These are phyloP conservation scores for Termitomyces bulborhizus DNA, from an alignment of 768 basidiomycete species.

Conservation along the genomic window DNA sequence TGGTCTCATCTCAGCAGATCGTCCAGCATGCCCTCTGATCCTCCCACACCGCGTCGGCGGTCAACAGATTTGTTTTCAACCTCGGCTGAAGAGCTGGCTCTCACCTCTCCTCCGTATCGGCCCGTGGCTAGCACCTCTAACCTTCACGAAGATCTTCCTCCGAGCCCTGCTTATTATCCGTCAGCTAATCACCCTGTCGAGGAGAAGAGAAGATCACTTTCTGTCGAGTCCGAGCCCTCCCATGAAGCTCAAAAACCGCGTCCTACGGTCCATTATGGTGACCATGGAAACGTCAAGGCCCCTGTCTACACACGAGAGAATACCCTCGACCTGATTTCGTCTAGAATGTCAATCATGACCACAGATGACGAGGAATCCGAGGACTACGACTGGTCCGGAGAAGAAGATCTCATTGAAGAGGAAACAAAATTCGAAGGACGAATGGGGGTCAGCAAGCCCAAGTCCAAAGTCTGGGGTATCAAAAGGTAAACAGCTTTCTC, in stretches of 20 bases:
- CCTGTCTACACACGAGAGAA: constrained; percentile 23
- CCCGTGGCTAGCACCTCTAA: constrained; percentile 28
- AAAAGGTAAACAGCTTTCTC: constrained; percentile 36
- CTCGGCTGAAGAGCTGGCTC: constrained; percentile 10
- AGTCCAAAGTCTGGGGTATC: constrained; percentile 42
- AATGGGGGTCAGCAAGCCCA: constrained; percentile 43
- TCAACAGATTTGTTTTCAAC: constrained; percentile 11
- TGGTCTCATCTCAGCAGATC: background rate
- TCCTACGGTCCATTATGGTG: constrained; percentile 50
- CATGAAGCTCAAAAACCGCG: constrained; percentile 16
- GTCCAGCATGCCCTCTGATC: background rate
- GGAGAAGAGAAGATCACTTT: constrained; percentile 14
- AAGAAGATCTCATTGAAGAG: constrained; percentile 69
- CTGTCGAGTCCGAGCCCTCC: constrained; percentile 16
- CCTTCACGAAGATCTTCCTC: constrained; percentile 18
- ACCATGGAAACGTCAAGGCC: constrained; percentile 22
- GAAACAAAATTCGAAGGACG: constrained; percentile 59
- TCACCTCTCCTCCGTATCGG: constrained; percentile 33
- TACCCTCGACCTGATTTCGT: constrained; percentile 23
- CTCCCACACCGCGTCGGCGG: background rate
- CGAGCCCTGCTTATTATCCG: constrained; percentile 22
- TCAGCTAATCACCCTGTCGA: constrained; percentile 13
- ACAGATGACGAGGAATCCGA: constrained; percentile 53
- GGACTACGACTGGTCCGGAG: constrained; percentile 74
- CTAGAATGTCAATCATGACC: constrained; percentile 38